A percentile compares a stretch with the other conserved stretches of the same genome.
These are phyloP conservation scores for Penicillium arizonense DNA, from an alignment of 495 filamentous ascomycete species.

Conservation along the genomic window DNA sequence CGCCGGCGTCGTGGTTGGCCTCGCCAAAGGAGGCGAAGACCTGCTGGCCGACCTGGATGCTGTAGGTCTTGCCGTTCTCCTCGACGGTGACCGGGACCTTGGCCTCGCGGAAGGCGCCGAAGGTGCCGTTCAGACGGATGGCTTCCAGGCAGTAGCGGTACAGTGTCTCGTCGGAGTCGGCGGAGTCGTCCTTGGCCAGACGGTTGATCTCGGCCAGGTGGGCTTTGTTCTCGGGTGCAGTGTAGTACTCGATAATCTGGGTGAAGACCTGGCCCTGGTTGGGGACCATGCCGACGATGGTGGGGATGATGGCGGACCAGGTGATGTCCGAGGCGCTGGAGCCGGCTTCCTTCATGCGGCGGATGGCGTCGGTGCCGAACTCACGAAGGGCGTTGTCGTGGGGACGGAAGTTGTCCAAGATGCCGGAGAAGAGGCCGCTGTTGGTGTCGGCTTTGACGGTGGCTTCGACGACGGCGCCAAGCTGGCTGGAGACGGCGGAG, in stretches of 20 bases:
- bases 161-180: constrained; percentile 49
- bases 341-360: constrained; percentile 64
- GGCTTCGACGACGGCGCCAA: constrained; percentile 59
- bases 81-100: constrained; percentile 41
- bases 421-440: constrained; percentile 51
- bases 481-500: constrained; percentile 57
- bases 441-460: constrained; percentile 65
- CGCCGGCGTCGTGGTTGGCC: constrained; percentile 56
- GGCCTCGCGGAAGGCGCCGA: constrained; percentile 55
- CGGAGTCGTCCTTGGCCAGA: constrained; percentile 46
- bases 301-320: constrained; percentile 68
- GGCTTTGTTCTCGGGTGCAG: constrained; percentile 51
- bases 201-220: constrained; percentile 59
- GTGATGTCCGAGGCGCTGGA: constrained; percentile 65
- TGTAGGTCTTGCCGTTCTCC: constrained; percentile 51
- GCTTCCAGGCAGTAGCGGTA: constrained; percentile 52
- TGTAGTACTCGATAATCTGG: constrained; percentile 78
- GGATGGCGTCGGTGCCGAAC: constrained; percentile 70
- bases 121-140: constrained; percentile 60
- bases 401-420: constrained; percentile 55
- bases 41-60: constrained; percentile 51
- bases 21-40: constrained; percentile 44
- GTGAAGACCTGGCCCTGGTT: constrained; percentile 75
- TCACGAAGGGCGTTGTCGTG: constrained; percentile 55
- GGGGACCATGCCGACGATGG: constrained; percentile 59